Conservation (phyloP, 495 filamentous ascomycete genomes). For the Lindgomyces ingoldianus region DNA sequence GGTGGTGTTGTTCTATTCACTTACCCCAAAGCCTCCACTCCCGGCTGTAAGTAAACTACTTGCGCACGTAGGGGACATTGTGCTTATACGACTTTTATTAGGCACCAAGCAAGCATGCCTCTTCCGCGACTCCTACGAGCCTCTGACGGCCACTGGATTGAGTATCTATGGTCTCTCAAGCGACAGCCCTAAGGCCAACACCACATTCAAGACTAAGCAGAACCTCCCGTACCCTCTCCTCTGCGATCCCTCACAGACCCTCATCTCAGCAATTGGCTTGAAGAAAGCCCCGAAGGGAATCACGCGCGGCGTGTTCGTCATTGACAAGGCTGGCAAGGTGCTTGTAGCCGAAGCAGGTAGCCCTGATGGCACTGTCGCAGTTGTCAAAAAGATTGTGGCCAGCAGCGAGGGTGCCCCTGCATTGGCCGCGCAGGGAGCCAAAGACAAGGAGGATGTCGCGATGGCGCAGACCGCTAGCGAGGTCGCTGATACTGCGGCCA, state of each 20-base stretch:
- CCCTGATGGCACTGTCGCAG: conserved; percentile 60
- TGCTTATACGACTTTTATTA: conserved; percentile 42
- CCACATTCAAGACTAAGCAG: conserved; percentile 85
- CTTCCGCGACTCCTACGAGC: conserved; percentile 80
- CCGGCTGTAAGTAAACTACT: conserved; percentile 74
- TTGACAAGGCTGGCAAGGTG: conserved; percentile 74
- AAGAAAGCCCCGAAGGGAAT: conserved; percentile 56
- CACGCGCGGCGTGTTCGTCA: conserved; percentile 78
- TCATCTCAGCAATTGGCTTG: conserved; percentile 53
- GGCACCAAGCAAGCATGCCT: conserved; percentile 91
- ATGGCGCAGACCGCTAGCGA: conserved; percentile 40
- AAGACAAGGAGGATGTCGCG: conserved; percentile 34
- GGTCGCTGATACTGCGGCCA: conserved; percentile 44
- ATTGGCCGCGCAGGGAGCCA: conserved; percentile 2
- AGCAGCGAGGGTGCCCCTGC: background rate
- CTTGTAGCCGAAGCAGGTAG: conserved; percentile 61
- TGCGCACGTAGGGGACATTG: background rate
- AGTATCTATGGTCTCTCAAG: conserved; percentile 85
- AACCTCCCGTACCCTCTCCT: conserved; percentile 85
- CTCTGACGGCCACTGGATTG: conserved; percentile 77
- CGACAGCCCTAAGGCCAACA: conserved; percentile 86
- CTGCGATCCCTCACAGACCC: conserved; percentile 70
- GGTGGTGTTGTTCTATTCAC: conserved; percentile 89
- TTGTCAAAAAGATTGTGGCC: conserved; percentile 55
- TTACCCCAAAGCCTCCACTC: conserved; percentile 92